Evolutionary conservation across 768 basidiomycete species (phyloP).

Genomic region (Lentinula detonsa): DNA sequence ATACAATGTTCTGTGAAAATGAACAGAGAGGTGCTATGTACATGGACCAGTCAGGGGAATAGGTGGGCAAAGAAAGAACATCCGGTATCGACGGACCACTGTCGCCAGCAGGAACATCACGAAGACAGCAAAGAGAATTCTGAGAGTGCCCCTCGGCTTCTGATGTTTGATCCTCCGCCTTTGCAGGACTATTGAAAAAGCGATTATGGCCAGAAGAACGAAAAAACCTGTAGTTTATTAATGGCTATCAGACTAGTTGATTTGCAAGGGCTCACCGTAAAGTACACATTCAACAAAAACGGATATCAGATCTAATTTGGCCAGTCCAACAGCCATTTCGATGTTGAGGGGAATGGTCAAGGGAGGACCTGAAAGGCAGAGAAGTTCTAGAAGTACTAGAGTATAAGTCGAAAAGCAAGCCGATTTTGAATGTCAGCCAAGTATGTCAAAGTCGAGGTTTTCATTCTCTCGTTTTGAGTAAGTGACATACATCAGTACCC

Average conservation of each 20-base stretch:
- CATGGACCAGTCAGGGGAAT: background rate
- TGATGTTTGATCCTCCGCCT: background rate
- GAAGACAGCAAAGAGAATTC: background rate
- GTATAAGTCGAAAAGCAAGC: background rate
- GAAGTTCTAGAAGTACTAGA: background rate
- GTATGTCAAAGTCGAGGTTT: background rate
- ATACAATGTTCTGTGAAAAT: background rate
- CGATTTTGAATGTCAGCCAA: background rate
- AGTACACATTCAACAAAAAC: constrained; percentile 2
- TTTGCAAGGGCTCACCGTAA: background rate
- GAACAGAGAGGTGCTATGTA: background rate
- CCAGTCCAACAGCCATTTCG: background rate
- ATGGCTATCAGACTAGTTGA: background rate
- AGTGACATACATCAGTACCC: background rate
- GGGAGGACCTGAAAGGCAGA: background rate
- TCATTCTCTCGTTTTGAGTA: background rate
- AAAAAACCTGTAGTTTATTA: background rate
- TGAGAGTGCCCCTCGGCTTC: background rate
- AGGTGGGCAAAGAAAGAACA: background rate
- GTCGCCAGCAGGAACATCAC: background rate
- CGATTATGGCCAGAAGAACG: background rate
- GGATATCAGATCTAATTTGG: background rate
- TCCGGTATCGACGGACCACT: background rate
- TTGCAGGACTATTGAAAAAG: background rate
- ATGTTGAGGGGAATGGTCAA: background rate